A percentile compares a stretch with the other conserved stretches of the same genome.
Evolutionary conservation across 2,329 filamentous ascomycete species (phyloP).

Genomic region (Aureobasidium sp.): DNA sequence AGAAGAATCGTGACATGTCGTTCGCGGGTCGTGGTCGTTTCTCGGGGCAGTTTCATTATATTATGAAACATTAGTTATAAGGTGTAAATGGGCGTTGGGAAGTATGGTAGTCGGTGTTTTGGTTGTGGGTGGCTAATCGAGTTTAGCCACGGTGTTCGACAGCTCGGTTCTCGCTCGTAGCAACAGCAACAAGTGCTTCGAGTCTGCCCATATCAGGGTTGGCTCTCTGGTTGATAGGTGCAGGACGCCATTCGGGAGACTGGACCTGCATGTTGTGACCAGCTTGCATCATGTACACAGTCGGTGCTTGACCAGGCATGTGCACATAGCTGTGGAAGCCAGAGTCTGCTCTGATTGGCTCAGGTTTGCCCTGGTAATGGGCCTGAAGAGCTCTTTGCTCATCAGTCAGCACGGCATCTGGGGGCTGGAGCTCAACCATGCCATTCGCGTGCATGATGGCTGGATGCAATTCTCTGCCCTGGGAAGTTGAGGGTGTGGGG

Average conservation of each 20-base stretch:
- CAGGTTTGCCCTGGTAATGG: slow-evolving; percentile 24
- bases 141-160: slow-evolving; percentile 6
- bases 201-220: slow-evolving; percentile 46
- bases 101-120: not conserved
- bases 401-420: slow-evolving; percentile 28
- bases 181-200: slow-evolving; percentile 56
- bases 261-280: slow-evolving; percentile 22
- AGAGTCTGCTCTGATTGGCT: slow-evolving; percentile 25
- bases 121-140: not conserved
- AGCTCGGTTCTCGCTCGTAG: slow-evolving; percentile 44
- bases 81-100: not conserved
- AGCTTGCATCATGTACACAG: slow-evolving; percentile 25
- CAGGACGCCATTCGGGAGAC: slow-evolving; percentile 20
- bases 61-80: slow-evolving; percentile 4
- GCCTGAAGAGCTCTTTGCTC: slow-evolving; percentile 31
- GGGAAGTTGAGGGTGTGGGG: slow-evolving; percentile 42
- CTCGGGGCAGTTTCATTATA: not conserved
- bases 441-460: slow-evolving; percentile 44
- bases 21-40: not conserved
- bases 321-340: slow-evolving; percentile 25
- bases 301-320: slow-evolving; percentile 11
- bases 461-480: slow-evolving; percentile 43
- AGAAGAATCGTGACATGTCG: not conserved
- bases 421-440: slow-evolving; percentile 36
- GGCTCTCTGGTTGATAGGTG: slow-evolving; percentile 23